Percentiles rank a stretch among this genome's conserved stretches.
These are phyloP conservation scores for Terfezia boudieri DNA, from an alignment of 495 filamentous ascomycete genomes.

Conservation along the genomic window DNA sequence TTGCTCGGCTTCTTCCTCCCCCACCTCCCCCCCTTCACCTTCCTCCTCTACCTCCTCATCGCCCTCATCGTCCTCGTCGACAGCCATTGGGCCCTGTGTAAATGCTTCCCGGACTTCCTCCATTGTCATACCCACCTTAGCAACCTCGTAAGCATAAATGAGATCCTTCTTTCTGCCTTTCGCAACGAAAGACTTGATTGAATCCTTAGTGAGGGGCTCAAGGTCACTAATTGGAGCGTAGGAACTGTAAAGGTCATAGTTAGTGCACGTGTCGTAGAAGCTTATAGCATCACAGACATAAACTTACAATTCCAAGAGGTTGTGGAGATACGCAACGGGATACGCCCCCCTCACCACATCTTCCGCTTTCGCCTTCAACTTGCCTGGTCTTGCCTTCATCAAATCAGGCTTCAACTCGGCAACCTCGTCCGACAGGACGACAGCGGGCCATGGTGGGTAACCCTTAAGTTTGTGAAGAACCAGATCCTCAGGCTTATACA, in stretches of 20 bases:
- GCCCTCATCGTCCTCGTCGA: constrained; percentile 41
- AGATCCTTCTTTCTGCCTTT: constrained; percentile 56
- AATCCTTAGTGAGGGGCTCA: constrained; percentile 44
- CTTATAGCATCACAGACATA: no score
- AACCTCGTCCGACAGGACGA: constrained; percentile 84
- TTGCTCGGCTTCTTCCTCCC: constrained; percentile 37
- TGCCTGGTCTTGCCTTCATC: constrained; percentile 48
- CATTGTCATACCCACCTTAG: constrained; percentile 46
- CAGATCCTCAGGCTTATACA: neutral
- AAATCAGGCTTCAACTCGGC: constrained; percentile 51
- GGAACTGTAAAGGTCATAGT: constrained; percentile 29
- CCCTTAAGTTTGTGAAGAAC: constrained; percentile 58
- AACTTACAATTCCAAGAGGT: constrained; percentile 86
- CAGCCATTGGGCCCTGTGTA: neutral
- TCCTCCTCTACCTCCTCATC: constrained; percentile 44
- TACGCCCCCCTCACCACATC: constrained; percentile 43
- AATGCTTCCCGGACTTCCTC: constrained; percentile 21
- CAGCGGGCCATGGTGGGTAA: constrained; percentile 71
- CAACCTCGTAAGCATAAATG: constrained; percentile 47
- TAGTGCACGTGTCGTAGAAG: neutral
- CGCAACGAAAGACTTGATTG: constrained; percentile 34
- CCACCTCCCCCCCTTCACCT: constrained; percentile 32
- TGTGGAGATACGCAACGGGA: constrained; percentile 80
- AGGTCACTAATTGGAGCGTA: constrained; percentile 70
- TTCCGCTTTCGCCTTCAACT: neutral